Conservation (phyloP, 495 filamentous ascomycete genomes). For the Aspergillus campestris region DNA sequence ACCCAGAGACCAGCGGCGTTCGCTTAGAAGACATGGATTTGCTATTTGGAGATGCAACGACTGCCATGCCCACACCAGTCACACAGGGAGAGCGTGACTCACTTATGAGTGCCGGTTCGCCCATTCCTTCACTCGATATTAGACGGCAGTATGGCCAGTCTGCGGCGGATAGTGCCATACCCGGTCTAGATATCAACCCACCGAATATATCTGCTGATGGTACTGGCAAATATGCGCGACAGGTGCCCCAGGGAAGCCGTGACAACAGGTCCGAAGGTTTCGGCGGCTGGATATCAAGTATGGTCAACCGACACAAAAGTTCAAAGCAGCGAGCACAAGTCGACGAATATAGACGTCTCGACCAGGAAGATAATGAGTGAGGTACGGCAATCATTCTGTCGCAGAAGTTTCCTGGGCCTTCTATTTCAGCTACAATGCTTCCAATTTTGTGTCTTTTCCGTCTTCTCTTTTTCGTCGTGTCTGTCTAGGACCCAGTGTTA, state of each 20-base stretch:
- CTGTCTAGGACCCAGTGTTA: no score
- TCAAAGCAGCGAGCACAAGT: constrained; percentile 32
- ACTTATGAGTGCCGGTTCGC: constrained; percentile 62
- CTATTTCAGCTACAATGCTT: no score
- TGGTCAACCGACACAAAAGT: constrained; percentile 48
- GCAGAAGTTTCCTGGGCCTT: no score
- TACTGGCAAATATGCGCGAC: constrained; percentile 38
- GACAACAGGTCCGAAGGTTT: constrained; percentile 43
- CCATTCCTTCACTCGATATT: constrained; percentile 70
- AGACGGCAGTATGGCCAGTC: constrained; percentile 44
- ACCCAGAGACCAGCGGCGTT: constrained; percentile 92
- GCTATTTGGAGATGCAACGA: constrained; percentile 83
- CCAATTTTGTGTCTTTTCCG: no score
- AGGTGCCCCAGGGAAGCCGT: constrained; percentile 19
- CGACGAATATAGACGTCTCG: constrained; percentile 56
- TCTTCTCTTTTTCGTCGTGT: no score
- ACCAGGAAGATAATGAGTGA: constrained; percentile 44
- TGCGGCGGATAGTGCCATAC: constrained; percentile 54
- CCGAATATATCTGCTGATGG: constrained; percentile 41
- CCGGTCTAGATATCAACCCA: constrained; percentile 65
- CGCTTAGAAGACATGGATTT: constrained; percentile 93
- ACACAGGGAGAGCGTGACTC: constrained; percentile 67
- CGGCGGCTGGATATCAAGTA: constrained; percentile 62
- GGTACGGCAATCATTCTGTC: no score
- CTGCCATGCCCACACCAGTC: constrained; percentile 61